Conservation (phyloP, 2,329 filamentous ascomycete genomes). For the Tolypocladium ovalisporum region DNA sequence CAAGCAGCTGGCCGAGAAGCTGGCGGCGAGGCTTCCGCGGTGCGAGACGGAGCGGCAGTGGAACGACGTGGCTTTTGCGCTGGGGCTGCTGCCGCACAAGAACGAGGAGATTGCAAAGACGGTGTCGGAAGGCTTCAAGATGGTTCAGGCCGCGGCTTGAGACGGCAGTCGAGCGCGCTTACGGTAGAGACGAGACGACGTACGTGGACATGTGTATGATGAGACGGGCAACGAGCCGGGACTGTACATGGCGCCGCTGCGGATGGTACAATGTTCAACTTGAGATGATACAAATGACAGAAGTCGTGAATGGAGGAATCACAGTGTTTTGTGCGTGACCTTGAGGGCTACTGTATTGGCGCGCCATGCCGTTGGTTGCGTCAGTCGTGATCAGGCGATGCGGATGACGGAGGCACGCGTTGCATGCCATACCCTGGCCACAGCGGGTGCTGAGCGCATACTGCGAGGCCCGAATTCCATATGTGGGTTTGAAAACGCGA, state of each 20-base stretch:
- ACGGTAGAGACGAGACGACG: not conserved
- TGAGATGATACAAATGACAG: not conserved
- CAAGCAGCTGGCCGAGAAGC: slow-evolving; percentile 83
- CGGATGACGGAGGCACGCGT: not conserved
- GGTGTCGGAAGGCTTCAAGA: slow-evolving; percentile 63
- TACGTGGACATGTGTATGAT: not conserved
- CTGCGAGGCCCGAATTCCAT: no score
- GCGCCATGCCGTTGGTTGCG: not conserved
- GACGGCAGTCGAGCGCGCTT: slow-evolving; percentile 4
- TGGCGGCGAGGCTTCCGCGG: slow-evolving; percentile 72
- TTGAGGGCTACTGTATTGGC: not conserved
- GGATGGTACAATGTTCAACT: not conserved
- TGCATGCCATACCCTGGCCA: no score
- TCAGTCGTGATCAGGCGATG: not conserved
- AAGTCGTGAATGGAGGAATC: not conserved
- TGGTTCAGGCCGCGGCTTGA: slow-evolving; percentile 52
- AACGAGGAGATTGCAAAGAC: slow-evolving; percentile 79
- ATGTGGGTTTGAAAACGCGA: no score
- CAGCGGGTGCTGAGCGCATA: no score
- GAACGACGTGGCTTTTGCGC: slow-evolving; percentile 91
- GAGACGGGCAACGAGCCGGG: not conserved
- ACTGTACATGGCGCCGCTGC: not conserved
- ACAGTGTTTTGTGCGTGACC: not conserved
- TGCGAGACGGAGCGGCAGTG: slow-evolving; percentile 93
- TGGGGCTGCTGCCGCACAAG: slow-evolving; percentile 84